Percentiles rank a stretch among this genome's conserved stretches.
phyloP scores from a whole-genome alignment of 768 basidiomycete genomes.

The Tricholoma sp. region DNA sequence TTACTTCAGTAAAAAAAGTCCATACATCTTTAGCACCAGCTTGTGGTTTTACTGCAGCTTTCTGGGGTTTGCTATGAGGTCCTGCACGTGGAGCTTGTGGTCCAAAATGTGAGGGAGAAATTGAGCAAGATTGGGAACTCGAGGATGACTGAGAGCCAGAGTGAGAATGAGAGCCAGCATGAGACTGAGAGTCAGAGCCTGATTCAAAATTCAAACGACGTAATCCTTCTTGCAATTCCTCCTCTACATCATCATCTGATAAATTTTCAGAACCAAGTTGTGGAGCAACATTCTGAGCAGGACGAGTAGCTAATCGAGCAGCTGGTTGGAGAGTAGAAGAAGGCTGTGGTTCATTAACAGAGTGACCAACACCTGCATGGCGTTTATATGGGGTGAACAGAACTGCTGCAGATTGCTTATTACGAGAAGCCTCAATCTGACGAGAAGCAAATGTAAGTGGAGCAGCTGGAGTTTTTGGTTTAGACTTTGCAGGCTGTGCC shows the following conservation, averaged over 20 bases:
- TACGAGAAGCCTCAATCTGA: background rate
- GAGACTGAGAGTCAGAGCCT: background rate
- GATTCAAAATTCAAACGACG: background rate
- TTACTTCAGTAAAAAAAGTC: background rate
- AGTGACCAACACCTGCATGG: background rate
- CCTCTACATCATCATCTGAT: background rate
- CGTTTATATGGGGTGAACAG: background rate
- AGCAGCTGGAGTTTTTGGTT: background rate
- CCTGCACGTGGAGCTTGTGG: background rate
- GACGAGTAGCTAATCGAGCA: background rate
- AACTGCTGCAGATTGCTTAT: background rate
- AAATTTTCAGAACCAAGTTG: background rate
- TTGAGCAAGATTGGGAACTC: background rate
- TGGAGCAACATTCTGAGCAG: background rate
- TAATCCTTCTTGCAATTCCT: background rate
- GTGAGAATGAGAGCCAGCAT: background rate
- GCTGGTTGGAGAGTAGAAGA: background rate
- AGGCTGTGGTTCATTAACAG: background rate
- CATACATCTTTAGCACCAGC: background rate
- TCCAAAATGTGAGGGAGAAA: background rate
- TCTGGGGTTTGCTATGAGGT: background rate
- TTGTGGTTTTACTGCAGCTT: background rate
- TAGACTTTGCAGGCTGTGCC: background rate
- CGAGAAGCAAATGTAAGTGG: background rate
- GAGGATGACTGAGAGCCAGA: background rate